Percentiles rank a stretch among this genome's conserved stretches.
Evolutionary conservation across 352 stramenopile genomes (phyloP).

Genomic region (Achlya hypogyna): DNA sequence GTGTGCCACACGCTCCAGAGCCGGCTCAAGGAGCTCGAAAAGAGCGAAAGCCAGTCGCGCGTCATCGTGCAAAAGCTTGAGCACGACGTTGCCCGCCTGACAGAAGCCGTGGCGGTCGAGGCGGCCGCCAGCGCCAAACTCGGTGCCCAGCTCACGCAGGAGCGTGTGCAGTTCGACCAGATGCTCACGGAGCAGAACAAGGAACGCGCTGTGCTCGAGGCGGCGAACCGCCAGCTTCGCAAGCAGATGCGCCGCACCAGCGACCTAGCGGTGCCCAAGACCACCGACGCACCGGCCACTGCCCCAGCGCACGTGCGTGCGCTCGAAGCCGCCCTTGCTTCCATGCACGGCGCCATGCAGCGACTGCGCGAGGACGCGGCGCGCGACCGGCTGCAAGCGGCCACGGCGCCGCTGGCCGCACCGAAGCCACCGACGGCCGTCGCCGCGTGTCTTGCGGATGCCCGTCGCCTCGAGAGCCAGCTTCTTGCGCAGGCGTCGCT

Average conservation of each 20-base stretch:
- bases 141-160: constrained; percentile 44
- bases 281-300: background rate
- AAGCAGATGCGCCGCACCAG: constrained; percentile 71
- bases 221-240: constrained; percentile 59
- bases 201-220: constrained; percentile 60
- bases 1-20: constrained; percentile 52
- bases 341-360: background rate
- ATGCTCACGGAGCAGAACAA: constrained; percentile 76
- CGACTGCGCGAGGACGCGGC: background rate
- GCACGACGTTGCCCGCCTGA: constrained; percentile 54
- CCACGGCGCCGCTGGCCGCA: background rate
- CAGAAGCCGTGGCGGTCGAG: constrained; percentile 27
- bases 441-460: background rate
- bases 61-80: constrained; percentile 75
- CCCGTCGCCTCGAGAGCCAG: background rate
- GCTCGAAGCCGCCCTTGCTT: background rate
- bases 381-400: background rate
- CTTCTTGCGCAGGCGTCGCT: background rate
- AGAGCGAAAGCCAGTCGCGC: constrained; percentile 59
- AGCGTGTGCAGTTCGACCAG: constrained; percentile 65
- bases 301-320: background rate
- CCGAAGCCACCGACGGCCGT: background rate
- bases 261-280: constrained; percentile 21
- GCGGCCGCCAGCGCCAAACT: constrained; percentile 41
- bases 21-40: constrained; percentile 66